Base-by-base conservation (phyloP, 2,329 filamentous ascomycete species). In the Xylariaceae sp. region DNA sequence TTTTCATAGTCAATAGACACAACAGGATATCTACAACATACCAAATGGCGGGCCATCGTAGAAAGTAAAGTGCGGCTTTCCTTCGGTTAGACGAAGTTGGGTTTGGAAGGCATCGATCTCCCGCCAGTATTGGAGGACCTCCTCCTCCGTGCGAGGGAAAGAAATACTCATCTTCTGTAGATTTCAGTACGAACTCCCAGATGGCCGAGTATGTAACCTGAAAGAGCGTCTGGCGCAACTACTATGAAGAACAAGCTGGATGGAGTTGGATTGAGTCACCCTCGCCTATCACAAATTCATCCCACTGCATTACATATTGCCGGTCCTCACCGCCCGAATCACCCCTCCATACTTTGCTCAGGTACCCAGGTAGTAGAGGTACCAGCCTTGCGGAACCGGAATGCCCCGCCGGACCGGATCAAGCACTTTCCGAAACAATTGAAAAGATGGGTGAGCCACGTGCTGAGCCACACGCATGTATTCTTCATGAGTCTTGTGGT, bases 61-160 rank as follows among this genome's bases (percentile, higher is more conserved):
- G 78, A 99, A 99, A 54, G 92, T 96, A 73, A 96, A 99, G 51
- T 87, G 89, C 62, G 89, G 85, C 60, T 88, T 86, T 63, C 89
- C 90, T 73, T 90, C 84, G 10, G 93, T 95, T 58, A 98, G 85
- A 76, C 67, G 59, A 29, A 93, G 86, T 79, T 96, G 91, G 61
- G 88, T 87, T 71, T 90, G 85, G 74, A 98, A 98, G 65, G 95
- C 95, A 70, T 93, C 84, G 73, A 96, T 95, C 72, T 95, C 90
- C 71, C 88, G 89, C 95, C 93, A 99, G 77, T 86, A 84, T 72
- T 88, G 80, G 74, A 98, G 87, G 74, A 93, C 84, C 61, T 80
- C 84, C 79, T 96, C 89, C 82, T 98, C 93, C 76, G 95, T 90
- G 75, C 90, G 89, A 54, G 93, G 89, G 74, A 98, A 98, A 77